These are phyloP conservation scores for Abrus precatorius DNA, from an alignment of 306 rosid genomes.

Conservation along the genomic window DNA sequence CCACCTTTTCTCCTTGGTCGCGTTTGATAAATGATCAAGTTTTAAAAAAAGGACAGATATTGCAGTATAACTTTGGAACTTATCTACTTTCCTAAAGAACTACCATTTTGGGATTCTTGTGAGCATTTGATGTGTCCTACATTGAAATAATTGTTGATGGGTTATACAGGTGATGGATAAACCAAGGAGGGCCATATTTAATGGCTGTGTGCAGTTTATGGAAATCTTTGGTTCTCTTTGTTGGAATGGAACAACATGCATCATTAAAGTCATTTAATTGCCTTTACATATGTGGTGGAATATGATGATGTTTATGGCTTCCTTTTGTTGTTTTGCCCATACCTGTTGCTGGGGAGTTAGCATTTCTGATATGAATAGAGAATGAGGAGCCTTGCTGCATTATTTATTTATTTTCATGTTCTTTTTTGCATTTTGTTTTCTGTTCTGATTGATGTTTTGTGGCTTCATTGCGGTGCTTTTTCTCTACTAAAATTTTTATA, in stretches of 20 bases:
- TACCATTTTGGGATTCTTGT: neutral
- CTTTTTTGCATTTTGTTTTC: conserved; percentile 1
- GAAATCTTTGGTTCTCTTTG: neutral
- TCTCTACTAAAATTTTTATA: conserved; percentile 1
- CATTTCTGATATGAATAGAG: conserved; percentile 9
- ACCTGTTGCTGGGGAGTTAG: conserved; percentile 12
- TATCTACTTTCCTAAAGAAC: neutral
- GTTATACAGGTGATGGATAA: neutral
- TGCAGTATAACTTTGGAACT: neutral
- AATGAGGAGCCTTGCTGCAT: conserved; percentile 27
- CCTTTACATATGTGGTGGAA: neutral
- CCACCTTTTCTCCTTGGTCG: neutral
- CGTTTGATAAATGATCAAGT: neutral
- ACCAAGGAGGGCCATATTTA: conserved; percentile 19
- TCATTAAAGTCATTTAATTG: neutral
- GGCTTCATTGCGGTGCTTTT: conserved; percentile 16
- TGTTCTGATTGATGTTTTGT: conserved; percentile 29
- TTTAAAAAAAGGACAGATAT: neutral
- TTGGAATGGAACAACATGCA: conserved; percentile 6
- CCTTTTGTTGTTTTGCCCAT: neutral
- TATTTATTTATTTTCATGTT: neutral
- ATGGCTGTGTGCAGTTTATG: conserved; percentile 17
- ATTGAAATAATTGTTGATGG: neutral
- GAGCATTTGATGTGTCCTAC: neutral
- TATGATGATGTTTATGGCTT: conserved; percentile 15